phyloP scores from a whole-genome alignment of 495 filamentous ascomycete species.

The Penicillium bovifimosum region DNA sequence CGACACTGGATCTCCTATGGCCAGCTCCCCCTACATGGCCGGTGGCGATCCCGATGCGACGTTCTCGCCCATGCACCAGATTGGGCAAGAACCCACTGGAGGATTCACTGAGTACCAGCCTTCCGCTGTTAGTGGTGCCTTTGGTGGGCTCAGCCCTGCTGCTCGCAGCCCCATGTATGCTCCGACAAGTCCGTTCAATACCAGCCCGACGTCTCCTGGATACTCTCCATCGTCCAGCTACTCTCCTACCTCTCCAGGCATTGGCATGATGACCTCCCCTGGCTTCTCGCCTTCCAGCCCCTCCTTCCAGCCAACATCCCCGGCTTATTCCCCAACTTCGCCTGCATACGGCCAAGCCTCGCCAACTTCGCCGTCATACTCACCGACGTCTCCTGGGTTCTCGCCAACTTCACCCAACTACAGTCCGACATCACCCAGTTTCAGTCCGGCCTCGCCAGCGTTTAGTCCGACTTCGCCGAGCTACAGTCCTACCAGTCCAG shows the following conservation, averaged over 20 bases:
- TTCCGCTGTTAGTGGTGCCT: conserved; percentile 37
- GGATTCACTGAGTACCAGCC: conserved; percentile 62
- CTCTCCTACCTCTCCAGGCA: conserved; percentile 58
- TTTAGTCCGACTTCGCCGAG: conserved; percentile 57
- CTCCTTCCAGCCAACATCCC: conserved; percentile 67
- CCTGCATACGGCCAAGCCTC: conserved; percentile 61
- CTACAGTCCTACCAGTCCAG: conserved; percentile 65
- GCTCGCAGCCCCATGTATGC: conserved; percentile 66
- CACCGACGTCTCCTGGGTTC: conserved; percentile 78
- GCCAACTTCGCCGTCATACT: conserved; percentile 68
- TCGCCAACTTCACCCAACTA: conserved; percentile 67
- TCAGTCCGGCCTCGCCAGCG: conserved; percentile 55
- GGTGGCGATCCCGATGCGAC: conserved; percentile 71
- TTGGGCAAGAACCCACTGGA: conserved; percentile 66
- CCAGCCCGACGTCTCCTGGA: conserved; percentile 69
- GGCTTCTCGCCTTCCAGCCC: conserved; percentile 63
- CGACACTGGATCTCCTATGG: conserved; percentile 82
- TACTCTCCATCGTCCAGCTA: conserved; percentile 72
- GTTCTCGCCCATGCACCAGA: conserved; percentile 86
- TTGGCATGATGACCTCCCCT: conserved; percentile 48
- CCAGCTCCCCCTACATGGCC: conserved; percentile 67
- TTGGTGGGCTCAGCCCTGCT: conserved; percentile 60
- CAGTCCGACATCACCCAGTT: conserved; percentile 58
- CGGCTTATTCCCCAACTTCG: conserved; percentile 80
- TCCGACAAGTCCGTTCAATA: conserved; percentile 72